Conservation (phyloP, 768 basidiomycete species). For the Coprinopsis marcescibilis region DNA sequence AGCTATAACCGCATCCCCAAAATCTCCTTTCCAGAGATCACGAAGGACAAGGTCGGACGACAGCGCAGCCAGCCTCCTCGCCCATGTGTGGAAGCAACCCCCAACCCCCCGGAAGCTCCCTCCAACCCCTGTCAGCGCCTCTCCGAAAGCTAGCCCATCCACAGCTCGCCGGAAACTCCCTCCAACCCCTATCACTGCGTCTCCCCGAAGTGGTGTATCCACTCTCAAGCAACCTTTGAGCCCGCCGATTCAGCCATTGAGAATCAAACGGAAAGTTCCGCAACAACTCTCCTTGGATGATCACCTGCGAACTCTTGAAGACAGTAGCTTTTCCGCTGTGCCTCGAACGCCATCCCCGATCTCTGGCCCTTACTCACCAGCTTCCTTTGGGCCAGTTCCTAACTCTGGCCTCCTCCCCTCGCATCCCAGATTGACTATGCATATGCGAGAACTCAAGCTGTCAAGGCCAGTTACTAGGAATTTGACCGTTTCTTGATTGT, state of each 20-base stretch:
- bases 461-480: too few species aligned
- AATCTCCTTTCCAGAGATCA: background rate
- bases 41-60: background rate
- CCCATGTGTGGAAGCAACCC: background rate
- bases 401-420: conserved; percentile 18
- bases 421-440: conserved; percentile 18
- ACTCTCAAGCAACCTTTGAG: background rate
- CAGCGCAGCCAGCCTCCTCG: background rate
- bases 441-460: conserved; percentile 8
- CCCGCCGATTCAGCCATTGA: background rate
- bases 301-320: background rate
- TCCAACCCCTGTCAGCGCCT: too few species aligned
- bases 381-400: conserved; percentile 21
- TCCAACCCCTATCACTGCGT: too few species aligned
- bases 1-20: conserved; percentile 3
- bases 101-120: background rate
- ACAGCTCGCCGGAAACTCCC: too few species aligned
- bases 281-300: background rate
- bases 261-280: conserved; percentile 4
- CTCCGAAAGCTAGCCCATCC: too few species aligned
- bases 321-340: conserved; percentile 17
- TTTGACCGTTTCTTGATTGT: background rate
- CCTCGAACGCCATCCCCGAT: conserved; percentile 22
- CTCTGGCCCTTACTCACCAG: conserved; percentile 9
- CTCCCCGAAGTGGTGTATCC: background rate